Base-by-base conservation (phyloP, 2,329 filamentous ascomycete genomes). In the Paecilomyces niveus region DNA sequence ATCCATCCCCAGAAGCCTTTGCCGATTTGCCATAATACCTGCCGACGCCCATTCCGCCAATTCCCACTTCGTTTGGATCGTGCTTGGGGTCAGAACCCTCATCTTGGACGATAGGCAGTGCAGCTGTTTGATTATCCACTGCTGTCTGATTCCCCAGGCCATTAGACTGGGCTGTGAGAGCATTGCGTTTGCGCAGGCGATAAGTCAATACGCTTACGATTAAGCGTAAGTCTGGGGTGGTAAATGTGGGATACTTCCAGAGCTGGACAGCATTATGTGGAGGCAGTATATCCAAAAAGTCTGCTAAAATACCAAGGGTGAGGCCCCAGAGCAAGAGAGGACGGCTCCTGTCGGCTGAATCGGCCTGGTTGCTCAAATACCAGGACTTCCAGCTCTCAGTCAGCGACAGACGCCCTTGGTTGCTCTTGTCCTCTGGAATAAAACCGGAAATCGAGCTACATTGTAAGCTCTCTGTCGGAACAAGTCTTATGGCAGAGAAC, bases 201-300 rank as follows among this genome's bases (percentile, higher is more conserved):
- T 82, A 81, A 0, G 85, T 87, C 66, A 88, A 71, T 9, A 85
- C 67, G 75, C 81, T 85, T 57, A 89, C 80, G 10, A 84, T 74
- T 32, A 85, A 74, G 5, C 82, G 76, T 3, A 89, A 77, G 65
- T 89, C 87, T 58, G 78, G 78, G 1, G 82, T 78, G 0, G 85
- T 87, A 67, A 89, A 89, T 1, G 84, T 89, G 0, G 87, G 87
- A 65, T 88, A 88, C 31, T 81, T 81, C 85, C 86, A 89, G 26
- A 88, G 70, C 33, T 82, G 74, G 3, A 88, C 78, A 1, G 85
- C 81, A 56, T 82, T 84, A 62, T 81, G 76, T 1, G 85, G 85
- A n/a, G 86, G 86, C 3, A 89, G 72, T 66, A 87, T 80, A 62
- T 89, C 85, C 24, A 89, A 77, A 62, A 89, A 85, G 70, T 89